These are phyloP conservation scores for Trametes hirsuta DNA, from an alignment of 1,284 basidiomycete species.

Conservation along the genomic window DNA sequence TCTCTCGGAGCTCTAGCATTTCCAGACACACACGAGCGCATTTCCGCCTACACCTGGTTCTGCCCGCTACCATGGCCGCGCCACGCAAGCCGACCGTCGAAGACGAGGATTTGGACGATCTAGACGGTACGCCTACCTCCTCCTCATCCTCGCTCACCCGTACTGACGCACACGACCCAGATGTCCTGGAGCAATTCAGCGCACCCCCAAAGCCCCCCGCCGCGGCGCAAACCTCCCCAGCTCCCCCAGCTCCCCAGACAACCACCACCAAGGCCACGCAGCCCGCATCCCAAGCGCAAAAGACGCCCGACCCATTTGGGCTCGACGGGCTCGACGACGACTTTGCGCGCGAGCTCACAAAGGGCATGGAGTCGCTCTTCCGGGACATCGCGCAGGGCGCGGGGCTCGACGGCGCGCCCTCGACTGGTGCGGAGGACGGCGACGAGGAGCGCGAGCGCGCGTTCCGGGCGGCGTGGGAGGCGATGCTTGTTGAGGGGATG, in stretches of 20 bases:
- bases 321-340: slow-evolving; percentile 45
- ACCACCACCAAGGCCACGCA: slow-evolving; percentile 13
- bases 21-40: not conserved
- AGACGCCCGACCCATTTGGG: slow-evolving; percentile 33
- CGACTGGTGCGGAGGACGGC: slow-evolving; percentile 40
- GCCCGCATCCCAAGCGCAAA: slow-evolving; percentile 27
- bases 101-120: slow-evolving; percentile 76
- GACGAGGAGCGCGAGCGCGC: slow-evolving; percentile 46
- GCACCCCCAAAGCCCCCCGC: slow-evolving; percentile 27
- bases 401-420: slow-evolving; percentile 49
- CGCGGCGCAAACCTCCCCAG: not conserved
- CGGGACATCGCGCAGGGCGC: slow-evolving; percentile 52
- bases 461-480: slow-evolving; percentile 75
- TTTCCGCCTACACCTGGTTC: not conserved
- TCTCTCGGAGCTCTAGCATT: not conserved
- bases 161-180: slow-evolving; percentile 34
- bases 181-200: slow-evolving; percentile 59
- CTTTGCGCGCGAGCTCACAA: slow-evolving; percentile 76
- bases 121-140: slow-evolving; percentile 55
- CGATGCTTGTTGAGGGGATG: slow-evolving; percentile 74
- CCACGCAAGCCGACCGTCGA: slow-evolving; percentile 32
- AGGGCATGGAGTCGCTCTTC: slow-evolving; percentile 88
- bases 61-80: slow-evolving; percentile 18
- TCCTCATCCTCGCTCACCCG: too few relatives aligned
- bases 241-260: slow-evolving; percentile 1